A percentile compares a stretch with the other conserved stretches of the same genome.
These are phyloP conservation scores for Chalara sp. DNA, from an alignment of 2,329 filamentous ascomycete genomes.

Conservation along the genomic window DNA sequence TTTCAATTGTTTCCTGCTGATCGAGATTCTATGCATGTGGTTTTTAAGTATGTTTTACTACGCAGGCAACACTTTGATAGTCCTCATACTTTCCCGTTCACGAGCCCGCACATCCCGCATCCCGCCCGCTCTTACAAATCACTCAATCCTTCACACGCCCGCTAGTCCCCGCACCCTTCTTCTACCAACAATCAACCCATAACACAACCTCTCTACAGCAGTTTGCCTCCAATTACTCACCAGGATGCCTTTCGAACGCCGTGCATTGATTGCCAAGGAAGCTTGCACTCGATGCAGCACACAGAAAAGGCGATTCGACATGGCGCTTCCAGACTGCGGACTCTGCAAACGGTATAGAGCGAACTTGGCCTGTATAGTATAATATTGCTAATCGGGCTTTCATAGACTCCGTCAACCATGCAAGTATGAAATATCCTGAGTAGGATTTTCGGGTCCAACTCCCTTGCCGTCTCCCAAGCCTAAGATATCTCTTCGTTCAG, in stretches of 20 bases:
- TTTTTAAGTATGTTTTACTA: too few species aligned
- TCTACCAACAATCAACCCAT: neutral
- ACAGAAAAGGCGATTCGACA: too few species aligned
- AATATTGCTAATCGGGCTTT: slow-evolving; percentile 7
- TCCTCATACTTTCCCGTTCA: too few species aligned
- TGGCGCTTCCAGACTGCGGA: slow-evolving; percentile 11
- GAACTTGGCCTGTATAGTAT: slow-evolving; percentile 1
- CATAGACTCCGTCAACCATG: slow-evolving; percentile 11
- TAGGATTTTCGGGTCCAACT: slow-evolving; percentile 7
- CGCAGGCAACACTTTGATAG: too few species aligned
- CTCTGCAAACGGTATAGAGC: slow-evolving; percentile 13
- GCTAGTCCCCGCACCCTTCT: slow-evolving; percentile 8
- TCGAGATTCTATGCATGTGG: too few species aligned
- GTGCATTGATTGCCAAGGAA: too few species aligned
- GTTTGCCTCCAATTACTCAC: slow-evolving; percentile 1
- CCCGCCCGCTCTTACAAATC: too few species aligned
- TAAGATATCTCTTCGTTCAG: slow-evolving; percentile 3
- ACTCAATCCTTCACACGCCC: slow-evolving; percentile 7
- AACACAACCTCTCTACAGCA: neutral
- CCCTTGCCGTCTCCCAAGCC: slow-evolving; percentile 6
- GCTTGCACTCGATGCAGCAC: too few species aligned
- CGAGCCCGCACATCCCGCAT: too few species aligned
- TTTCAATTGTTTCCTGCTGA: too few species aligned
- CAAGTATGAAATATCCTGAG: slow-evolving; percentile 7
- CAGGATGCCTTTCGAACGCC: slow-evolving; percentile 8